These are phyloP conservation scores for Pulveroboletus sp. DNA, from an alignment of 768 basidiomycete species.

Conservation along the genomic window DNA sequence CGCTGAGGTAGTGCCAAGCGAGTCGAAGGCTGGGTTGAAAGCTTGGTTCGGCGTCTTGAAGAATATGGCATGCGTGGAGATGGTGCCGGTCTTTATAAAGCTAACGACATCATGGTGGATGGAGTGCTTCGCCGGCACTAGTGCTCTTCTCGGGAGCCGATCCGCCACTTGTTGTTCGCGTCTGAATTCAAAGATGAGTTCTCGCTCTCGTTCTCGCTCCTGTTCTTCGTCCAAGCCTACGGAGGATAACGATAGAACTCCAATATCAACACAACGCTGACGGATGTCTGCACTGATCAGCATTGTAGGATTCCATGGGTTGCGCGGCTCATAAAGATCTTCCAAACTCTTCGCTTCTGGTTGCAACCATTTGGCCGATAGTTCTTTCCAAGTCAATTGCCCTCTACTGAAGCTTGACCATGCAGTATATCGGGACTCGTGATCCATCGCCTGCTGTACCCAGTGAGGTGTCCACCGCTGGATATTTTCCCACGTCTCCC, in stretches of 20 bases:
- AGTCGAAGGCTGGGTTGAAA: neutral
- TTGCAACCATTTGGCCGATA: conserved; percentile 35
- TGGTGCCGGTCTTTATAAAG: conserved; percentile 17
- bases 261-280: too few relatives aligned
- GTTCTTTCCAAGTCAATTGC: neutral
- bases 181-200: conserved; percentile 43
- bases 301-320: conserved; percentile 13
- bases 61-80: neutral
- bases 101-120: conserved; percentile 14
- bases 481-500: too few relatives aligned
- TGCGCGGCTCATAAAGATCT: conserved; percentile 29
- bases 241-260: neutral
- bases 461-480: conserved; percentile 39
- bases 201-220: too few relatives aligned
- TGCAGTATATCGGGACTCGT: conserved; percentile 23
- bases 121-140: conserved; percentile 15
- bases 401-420: conserved; percentile 14
- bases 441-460: conserved; percentile 41
- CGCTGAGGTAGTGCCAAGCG: neutral
- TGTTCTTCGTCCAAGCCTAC: conserved; percentile 25
- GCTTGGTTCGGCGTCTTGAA: neutral
- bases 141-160: conserved; percentile 24
- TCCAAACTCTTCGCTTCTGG: conserved; percentile 37
- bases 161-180: conserved; percentile 36
- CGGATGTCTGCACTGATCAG: conserved; percentile 19